These are phyloP conservation scores for Vigna nakashimae DNA, from an alignment of 306 rosid species.

Conservation along the genomic window DNA sequence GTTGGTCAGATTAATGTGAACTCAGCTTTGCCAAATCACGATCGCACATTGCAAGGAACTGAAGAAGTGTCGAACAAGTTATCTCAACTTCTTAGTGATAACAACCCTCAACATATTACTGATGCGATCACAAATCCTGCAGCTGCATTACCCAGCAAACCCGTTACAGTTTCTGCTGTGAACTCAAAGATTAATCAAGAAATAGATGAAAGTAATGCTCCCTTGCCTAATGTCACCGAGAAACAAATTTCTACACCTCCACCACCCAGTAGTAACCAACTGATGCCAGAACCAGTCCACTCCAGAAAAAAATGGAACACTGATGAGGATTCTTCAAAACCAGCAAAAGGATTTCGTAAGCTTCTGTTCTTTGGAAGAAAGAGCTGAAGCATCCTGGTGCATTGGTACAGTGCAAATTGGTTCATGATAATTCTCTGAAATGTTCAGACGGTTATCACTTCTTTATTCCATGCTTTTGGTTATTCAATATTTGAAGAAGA, in stretches of 20 bases:
- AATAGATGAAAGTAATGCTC: slow-evolving; percentile 43
- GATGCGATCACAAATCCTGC: slow-evolving; percentile 49
- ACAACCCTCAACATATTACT: slow-evolving; percentile 50
- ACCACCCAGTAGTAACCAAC: slow-evolving; percentile 51
- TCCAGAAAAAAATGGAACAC: slow-evolving; percentile 94
- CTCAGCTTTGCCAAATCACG: slow-evolving; percentile 46
- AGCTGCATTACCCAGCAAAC: slow-evolving; percentile 53
- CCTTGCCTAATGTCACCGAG: slow-evolving; percentile 56
- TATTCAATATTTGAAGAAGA: slow-evolving; percentile 35
- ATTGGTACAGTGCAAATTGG: slow-evolving; percentile 45
- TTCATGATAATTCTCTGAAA: slow-evolving; percentile 44
- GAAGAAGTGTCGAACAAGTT: slow-evolving; percentile 48
- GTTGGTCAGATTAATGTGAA: slow-evolving; percentile 30
- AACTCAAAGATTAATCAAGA: slow-evolving; percentile 50
- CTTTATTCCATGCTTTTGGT: slow-evolving; percentile 38
- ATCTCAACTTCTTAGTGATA: slow-evolving; percentile 55
- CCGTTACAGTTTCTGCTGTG: slow-evolving; percentile 42
- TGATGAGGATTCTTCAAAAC: slow-evolving; percentile 79
- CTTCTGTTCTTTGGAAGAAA: slow-evolving; percentile 91
- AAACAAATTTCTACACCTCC: slow-evolving; percentile 75
- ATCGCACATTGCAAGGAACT: slow-evolving; percentile 31
- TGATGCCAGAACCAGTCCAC: slow-evolving; percentile 53
- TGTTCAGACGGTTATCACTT: slow-evolving; percentile 33
- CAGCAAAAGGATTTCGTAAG: slow-evolving; percentile 83
- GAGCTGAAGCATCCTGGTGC: slow-evolving; percentile 53